Conservation (phyloP, 768 basidiomycete genomes). For the Pleurotus platypus region DNA sequence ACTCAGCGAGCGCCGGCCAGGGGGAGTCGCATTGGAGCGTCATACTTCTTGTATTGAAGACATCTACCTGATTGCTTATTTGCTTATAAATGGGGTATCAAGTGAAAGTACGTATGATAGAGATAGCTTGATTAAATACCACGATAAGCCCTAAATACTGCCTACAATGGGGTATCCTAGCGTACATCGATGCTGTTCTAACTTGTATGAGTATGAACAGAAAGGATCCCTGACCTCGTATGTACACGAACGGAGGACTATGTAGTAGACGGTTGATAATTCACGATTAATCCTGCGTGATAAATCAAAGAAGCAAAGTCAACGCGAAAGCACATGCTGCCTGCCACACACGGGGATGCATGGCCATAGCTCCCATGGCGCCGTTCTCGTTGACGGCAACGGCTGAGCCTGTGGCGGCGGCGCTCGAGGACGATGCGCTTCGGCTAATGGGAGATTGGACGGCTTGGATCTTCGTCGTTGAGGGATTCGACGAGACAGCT, state of each 20-base stretch:
- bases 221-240: no score
- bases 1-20: no score
- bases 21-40: no score
- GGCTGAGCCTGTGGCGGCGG: slow-evolving; percentile 4
- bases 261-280: neutral
- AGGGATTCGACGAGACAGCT: slow-evolving; percentile 5
- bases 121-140: no score
- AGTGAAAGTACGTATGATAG: no score
- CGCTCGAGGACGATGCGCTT: neutral
- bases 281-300: neutral
- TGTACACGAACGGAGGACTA: neutral
- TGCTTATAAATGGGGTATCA: no score
- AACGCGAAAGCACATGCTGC: slow-evolving; percentile 8
- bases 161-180: no score
- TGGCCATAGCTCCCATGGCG: slow-evolving; percentile 11
- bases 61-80: no score
- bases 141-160: no score
- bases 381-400: slow-evolving; percentile 6
- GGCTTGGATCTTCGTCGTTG: neutral
- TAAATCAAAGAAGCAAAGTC: neutral
- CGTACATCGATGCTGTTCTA: no score
- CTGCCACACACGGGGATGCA: slow-evolving; percentile 17
- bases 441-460: neutral
- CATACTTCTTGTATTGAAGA: no score
- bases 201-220: no score